Conservation (phyloP, 2,329 filamentous ascomycete genomes). For the Fusarium neocosmosporiellum region DNA sequence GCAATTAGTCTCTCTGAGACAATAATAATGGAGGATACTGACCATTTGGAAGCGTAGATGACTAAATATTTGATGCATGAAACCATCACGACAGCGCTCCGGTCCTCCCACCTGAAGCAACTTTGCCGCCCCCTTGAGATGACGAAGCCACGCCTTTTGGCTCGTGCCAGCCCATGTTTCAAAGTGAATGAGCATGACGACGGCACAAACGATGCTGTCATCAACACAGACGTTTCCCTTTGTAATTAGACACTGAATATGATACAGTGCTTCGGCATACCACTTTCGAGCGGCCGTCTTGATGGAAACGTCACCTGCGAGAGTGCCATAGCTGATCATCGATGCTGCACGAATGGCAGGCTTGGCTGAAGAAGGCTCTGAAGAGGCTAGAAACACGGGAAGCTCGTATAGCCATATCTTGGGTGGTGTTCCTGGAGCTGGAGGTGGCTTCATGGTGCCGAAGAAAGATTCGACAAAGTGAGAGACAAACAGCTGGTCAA, state of each 20-base stretch:
- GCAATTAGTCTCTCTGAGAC: background rate
- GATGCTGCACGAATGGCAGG: conserved; percentile 19
- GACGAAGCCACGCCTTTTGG: conserved; percentile 14
- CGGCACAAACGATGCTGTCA: background rate
- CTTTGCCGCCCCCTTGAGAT: conserved; percentile 12
- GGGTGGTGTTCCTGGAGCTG: background rate
- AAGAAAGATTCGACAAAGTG: conserved; percentile 24
- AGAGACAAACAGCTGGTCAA: conserved; percentile 19
- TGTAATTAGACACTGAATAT: conserved; percentile 1
- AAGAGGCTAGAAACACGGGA: conserved; percentile 1
- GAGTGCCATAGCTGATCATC: conserved; percentile 20
- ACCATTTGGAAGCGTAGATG: conserved; percentile 19
- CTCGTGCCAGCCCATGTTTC: conserved; percentile 19
- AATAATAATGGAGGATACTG: background rate
- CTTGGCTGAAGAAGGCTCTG: background rate
- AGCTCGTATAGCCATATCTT: conserved; percentile 20
- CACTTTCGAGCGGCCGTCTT: conserved; percentile 9
- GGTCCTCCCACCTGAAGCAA: conserved; percentile 7
- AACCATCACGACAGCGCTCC: conserved; percentile 6
- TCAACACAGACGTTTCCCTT: background rate
- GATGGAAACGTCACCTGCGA: conserved; percentile 7
- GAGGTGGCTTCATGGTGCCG: conserved; percentile 6
- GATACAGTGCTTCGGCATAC: conserved; percentile 11
- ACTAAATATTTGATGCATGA: conserved; percentile 19
- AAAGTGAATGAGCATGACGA: conserved; percentile 17